A percentile compares a stretch with the other conserved stretches of the same genome.
Conservation (phyloP, 106 monocot genomes). For the Cymbidium sinense region DNA sequence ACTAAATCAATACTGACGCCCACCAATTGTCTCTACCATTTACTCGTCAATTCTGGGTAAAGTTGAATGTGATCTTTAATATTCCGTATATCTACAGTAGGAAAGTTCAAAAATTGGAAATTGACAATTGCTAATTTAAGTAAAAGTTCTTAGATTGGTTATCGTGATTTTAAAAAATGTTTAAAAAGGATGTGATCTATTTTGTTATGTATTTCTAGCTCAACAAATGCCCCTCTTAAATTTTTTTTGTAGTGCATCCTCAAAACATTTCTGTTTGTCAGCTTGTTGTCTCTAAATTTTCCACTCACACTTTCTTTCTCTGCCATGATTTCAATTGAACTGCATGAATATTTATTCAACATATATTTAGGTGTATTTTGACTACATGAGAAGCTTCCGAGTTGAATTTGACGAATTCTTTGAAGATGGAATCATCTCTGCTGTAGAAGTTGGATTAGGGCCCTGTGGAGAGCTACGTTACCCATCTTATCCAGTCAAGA, state of each 20-base stretch:
- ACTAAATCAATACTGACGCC: not conserved
- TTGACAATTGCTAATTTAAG: not conserved
- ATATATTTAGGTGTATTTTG: slow-evolving; percentile 79
- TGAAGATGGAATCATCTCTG: slow-evolving; percentile 76
- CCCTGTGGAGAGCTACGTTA: slow-evolving; percentile 94
- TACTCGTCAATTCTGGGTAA: not conserved
- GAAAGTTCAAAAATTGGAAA: not conserved
- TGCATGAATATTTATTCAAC: slow-evolving; percentile 1
- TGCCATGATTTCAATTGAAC: not conserved
- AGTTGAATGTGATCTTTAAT: not conserved
- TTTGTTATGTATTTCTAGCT: not conserved
- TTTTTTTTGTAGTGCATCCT: not conserved
- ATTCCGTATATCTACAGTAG: not conserved
- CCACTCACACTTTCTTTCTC: not conserved
- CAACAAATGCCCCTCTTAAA: not conserved
- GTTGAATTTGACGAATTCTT: slow-evolving; percentile 83
- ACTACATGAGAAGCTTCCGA: slow-evolving; percentile 95
- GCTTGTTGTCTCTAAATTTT: not conserved
- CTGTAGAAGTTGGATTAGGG: slow-evolving; percentile 90
- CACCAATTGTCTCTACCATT: not conserved
- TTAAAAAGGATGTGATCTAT: not conserved
- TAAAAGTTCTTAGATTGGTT: not conserved
- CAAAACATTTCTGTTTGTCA: not conserved
- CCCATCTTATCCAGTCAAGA: slow-evolving; percentile 79
- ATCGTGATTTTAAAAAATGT: not conserved